These are phyloP conservation scores for Aspergillus hancockii DNA, from an alignment of 495 filamentous ascomycete species.

Conservation along the genomic window DNA sequence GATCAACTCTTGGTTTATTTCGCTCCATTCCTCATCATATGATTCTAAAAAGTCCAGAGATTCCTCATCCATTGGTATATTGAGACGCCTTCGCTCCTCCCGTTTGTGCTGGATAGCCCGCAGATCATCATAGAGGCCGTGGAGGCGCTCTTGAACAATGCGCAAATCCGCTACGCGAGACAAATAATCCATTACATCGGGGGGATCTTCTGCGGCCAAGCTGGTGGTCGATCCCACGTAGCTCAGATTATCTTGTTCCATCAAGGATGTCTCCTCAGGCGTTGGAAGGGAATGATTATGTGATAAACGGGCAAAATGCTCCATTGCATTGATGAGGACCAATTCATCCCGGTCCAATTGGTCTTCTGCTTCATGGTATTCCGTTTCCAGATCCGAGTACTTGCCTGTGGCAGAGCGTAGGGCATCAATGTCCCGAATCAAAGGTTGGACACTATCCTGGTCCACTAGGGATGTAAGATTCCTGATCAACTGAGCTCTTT, in stretches of 20 bases:
- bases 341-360: constrained; percentile 28
- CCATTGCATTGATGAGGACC: constrained; percentile 22
- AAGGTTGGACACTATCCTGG: neutral
- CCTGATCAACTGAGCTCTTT: constrained; percentile 14
- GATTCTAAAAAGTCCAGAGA: constrained; percentile 26
- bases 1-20: constrained; percentile 24
- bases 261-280: neutral
- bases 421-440: constrained; percentile 16
- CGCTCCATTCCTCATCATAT: constrained; percentile 20
- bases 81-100: constrained; percentile 11
- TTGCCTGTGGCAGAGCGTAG: constrained; percentile 20
- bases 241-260: neutral
- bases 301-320: constrained; percentile 13
- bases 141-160: constrained; percentile 29
- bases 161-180: constrained; percentile 30
- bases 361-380: constrained; percentile 29
- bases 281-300: neutral
- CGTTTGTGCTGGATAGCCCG: constrained; percentile 22
- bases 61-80: constrained; percentile 24
- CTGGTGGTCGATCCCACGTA: constrained; percentile 4
- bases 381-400: constrained; percentile 27
- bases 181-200: constrained; percentile 24
- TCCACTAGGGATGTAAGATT: constrained; percentile 21
- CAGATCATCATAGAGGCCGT: constrained; percentile 27
- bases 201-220: constrained; percentile 6